Evolutionary conservation across 495 filamentous ascomycete species (phyloP).

Genomic region (Aspergillus ellipticus): DNA sequence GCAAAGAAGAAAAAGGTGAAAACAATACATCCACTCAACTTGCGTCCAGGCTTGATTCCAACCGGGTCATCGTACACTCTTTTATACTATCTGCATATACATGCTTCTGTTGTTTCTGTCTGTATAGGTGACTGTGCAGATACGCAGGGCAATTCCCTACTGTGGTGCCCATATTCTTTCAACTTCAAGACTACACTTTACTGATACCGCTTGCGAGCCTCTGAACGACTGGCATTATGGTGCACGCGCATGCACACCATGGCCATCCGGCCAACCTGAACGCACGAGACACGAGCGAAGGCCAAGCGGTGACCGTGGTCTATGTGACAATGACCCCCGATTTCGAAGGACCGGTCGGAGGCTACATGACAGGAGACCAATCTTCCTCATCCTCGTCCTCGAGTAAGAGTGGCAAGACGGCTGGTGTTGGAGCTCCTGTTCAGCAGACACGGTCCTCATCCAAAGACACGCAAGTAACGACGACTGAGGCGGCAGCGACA

Average conservation of each 20-base stretch:
- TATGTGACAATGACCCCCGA: constrained; percentile 54
- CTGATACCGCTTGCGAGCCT: neutral
- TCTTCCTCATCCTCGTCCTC: constrained; percentile 15
- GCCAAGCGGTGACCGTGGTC: constrained; percentile 33
- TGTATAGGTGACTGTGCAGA: neutral
- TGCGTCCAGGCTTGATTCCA: neutral
- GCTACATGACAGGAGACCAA: constrained; percentile 45
- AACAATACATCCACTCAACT: neutral
- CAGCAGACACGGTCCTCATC: constrained; percentile 16
- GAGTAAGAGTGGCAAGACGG: constrained; percentile 7
- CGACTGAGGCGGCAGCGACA: constrained; percentile 9
- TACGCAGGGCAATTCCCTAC: neutral
- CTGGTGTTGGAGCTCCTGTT: constrained; percentile 20
- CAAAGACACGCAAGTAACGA: constrained; percentile 11
- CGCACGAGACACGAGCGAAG: constrained; percentile 8
- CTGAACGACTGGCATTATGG: constrained; percentile 15
- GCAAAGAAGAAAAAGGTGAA: neutral
- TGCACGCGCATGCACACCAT: constrained; percentile 24
- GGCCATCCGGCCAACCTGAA: constrained; percentile 29
- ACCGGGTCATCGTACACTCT: neutral
- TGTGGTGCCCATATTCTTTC: neutral
- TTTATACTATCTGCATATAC: neutral
- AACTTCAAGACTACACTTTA: neutral
- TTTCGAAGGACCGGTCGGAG: constrained; percentile 53
- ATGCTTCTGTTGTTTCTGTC: neutral